A percentile compares a stretch with the other conserved stretches of the same genome.
These are phyloP conservation scores for Aspergillus avenaceus DNA, from an alignment of 495 filamentous ascomycete species.

Conservation along the genomic window DNA sequence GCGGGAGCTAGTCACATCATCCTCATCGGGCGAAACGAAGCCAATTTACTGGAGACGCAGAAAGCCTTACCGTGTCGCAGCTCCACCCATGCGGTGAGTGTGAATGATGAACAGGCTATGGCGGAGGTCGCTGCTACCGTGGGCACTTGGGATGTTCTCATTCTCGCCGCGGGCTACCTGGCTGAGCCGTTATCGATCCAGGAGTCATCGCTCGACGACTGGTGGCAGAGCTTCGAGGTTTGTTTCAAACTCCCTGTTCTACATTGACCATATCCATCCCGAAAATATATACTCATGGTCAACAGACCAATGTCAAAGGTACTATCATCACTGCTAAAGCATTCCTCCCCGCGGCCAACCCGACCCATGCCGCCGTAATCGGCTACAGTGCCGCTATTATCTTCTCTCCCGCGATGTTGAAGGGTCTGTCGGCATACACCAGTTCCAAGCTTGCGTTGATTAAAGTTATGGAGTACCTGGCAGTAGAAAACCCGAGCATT, in stretches of 20 bases:
- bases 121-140: slow-evolving; percentile 12
- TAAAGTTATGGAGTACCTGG: slow-evolving; percentile 37
- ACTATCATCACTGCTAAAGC: slow-evolving; percentile 27
- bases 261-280: background rate
- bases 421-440: slow-evolving; percentile 31
- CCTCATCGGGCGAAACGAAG: slow-evolving; percentile 28
- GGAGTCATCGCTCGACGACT: slow-evolving; percentile 24
- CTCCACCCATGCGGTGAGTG: slow-evolving; percentile 9
- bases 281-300: background rate
- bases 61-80: background rate
- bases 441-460: slow-evolving; percentile 35
- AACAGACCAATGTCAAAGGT: slow-evolving; percentile 37
- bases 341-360: slow-evolving; percentile 34
- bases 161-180: slow-evolving; percentile 29
- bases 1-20: slow-evolving; percentile 32
- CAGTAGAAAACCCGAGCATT: slow-evolving; percentile 34
- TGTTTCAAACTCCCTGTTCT: background rate
- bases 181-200: slow-evolving; percentile 15
- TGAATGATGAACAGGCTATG: slow-evolving; percentile 20
- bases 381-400: slow-evolving; percentile 17
- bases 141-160: slow-evolving; percentile 31
- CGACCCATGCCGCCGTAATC: slow-evolving; percentile 28
- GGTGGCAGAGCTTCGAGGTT: slow-evolving; percentile 36
- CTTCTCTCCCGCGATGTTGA: slow-evolving; percentile 13
- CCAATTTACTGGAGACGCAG: slow-evolving; percentile 19